phyloP scores from a whole-genome alignment of 2,329 filamentous ascomycete species.

The Sporothrix phasma region DNA sequence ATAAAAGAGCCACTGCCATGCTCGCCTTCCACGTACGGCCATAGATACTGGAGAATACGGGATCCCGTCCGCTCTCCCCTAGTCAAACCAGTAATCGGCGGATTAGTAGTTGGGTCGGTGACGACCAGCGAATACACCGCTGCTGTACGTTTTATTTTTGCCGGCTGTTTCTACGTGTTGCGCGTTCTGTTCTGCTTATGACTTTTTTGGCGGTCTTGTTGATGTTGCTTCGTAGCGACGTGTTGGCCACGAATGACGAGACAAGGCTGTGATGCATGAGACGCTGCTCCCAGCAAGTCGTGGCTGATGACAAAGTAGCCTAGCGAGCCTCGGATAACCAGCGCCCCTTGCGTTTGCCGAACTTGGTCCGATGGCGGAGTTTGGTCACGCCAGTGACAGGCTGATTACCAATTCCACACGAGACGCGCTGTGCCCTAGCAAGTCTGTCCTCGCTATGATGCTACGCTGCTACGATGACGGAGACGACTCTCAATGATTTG shows the following conservation, averaged over 20 bases:
- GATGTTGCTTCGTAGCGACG: not conserved
- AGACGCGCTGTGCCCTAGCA: not conserved
- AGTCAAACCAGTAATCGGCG: not conserved
- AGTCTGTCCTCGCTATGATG: too few species aligned
- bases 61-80: not conserved
- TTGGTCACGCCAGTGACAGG: not conserved
- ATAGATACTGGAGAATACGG: not conserved
- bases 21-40: too few species aligned
- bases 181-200: not conserved
- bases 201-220: not conserved
- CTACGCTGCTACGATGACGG: constrained; percentile 1
- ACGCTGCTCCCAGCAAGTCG: not conserved
- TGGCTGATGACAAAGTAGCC: not conserved
- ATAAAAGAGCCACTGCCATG: not conserved
- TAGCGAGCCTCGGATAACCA: too few species aligned
- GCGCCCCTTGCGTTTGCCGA: not conserved
- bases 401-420: not conserved
- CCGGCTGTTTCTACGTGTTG: too few species aligned
- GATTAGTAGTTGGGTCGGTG: too few species aligned
- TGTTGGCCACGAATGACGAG: too few species aligned
- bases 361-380: not conserved
- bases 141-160: not conserved
- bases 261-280: not conserved
- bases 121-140: not conserved
- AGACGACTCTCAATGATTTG: not conserved